Percentiles rank a stretch among this genome's conserved stretches.
Conservation (phyloP, 805 yeast genomes). For the Yarrowia deformans region DNA sequence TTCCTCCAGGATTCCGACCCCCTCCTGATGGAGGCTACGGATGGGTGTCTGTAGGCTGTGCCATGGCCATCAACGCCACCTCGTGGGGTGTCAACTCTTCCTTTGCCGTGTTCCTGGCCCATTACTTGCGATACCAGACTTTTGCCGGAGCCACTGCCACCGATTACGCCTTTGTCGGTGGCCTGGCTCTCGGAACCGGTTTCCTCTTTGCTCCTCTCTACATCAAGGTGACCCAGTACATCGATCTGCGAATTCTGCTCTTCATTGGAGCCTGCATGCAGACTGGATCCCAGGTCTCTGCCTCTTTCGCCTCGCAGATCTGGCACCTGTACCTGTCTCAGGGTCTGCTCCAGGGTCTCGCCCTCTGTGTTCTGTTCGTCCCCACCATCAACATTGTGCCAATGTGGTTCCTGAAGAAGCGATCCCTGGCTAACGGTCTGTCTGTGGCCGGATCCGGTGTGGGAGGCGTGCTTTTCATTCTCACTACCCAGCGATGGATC, state of each 20-base stretch:
- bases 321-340: constrained; percentile 64
- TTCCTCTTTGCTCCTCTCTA: constrained; percentile 36
- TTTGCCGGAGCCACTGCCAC: constrained; percentile 27
- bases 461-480: constrained; percentile 56
- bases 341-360: constrained; percentile 59
- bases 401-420: constrained; percentile 58
- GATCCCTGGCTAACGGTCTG: constrained; percentile 60
- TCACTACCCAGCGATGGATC: constrained; percentile 51
- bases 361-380: constrained; percentile 56
- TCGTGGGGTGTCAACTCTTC: constrained; percentile 39
- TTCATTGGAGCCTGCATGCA: constrained; percentile 29
- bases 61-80: constrained; percentile 35
- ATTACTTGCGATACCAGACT: constrained; percentile 33
- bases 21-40: constrained; percentile 40
- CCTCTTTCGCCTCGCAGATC: constrained; percentile 43
- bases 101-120: constrained; percentile 38
- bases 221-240: constrained; percentile 25
- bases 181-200: constrained; percentile 34
- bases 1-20: constrained; percentile 38
- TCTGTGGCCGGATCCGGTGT: constrained; percentile 58
- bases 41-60: constrained; percentile 38
- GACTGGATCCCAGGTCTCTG: constrained; percentile 33
- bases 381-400: constrained; percentile 57
- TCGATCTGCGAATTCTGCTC: constrained; percentile 29
- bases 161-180: constrained; percentile 38